Evolutionary conservation across 345 rosid genomes (phyloP).

Genomic region (Crucihimalaya himalaica): DNA sequence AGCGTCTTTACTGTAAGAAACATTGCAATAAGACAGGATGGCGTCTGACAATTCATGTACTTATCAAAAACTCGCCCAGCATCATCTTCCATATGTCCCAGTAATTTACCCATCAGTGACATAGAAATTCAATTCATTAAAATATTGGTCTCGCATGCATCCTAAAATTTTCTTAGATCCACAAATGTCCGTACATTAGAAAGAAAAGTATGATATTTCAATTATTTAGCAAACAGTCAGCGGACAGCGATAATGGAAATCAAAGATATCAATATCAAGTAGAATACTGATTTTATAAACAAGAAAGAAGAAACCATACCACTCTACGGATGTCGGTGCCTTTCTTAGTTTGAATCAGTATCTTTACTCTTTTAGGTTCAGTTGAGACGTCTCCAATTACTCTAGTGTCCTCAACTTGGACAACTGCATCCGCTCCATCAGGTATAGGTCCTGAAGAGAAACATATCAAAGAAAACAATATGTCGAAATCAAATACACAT

Average conservation of each 20-base stretch:
- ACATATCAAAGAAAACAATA: constrained; percentile 1
- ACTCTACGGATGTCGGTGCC: constrained; percentile 90
- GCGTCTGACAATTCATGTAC: neutral
- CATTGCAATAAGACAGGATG: constrained; percentile 5
- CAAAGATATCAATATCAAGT: constrained; percentile 12
- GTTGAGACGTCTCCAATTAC: constrained; percentile 41
- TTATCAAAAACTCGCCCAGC: neutral
- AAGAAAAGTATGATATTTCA: neutral
- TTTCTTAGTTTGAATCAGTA: constrained; percentile 63
- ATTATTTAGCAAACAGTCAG: neutral
- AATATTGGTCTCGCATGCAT: neutral
- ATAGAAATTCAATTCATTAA: neutral
- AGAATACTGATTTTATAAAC: neutral
- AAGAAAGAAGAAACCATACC: constrained; percentile 53
- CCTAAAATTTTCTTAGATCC: constrained; percentile 15
- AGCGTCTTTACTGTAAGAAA: neutral
- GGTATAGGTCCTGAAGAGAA: constrained; percentile 77
- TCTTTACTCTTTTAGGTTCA: constrained; percentile 57
- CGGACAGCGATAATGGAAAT: neutral
- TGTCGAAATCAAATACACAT: neutral
- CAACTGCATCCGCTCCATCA: constrained; percentile 96
- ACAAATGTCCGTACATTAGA: neutral
- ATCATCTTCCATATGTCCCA: constrained; percentile 5
- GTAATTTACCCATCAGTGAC: neutral
- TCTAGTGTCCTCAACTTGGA: constrained; percentile 93